Base-by-base conservation (phyloP, 2,329 filamentous ascomycete genomes). In the Corinectria fuckeliana region DNA sequence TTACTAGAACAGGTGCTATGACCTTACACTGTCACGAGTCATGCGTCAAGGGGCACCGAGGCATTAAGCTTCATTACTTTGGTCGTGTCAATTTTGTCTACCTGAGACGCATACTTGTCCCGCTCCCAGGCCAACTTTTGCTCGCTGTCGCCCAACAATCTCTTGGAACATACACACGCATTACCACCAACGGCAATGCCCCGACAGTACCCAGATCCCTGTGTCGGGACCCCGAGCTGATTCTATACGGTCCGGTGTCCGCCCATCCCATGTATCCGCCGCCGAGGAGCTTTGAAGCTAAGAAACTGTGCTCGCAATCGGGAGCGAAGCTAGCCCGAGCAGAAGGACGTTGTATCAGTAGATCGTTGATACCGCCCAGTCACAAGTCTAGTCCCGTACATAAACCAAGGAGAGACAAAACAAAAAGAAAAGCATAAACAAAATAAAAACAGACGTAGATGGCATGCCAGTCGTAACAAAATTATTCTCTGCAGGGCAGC, bases 401-500 rank as follows among this genome's bases (percentile, higher is more conserved):
- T 34, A 42, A 54, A 25, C 41, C 26, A 6, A 23, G 50, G 32
- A 44, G 11, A 38, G 58, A 18, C 9, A 53, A 28, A 51, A 44
- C 53, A 45, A 58, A 45, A 58, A 32, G 30, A 34, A 10, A 36
- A 36, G 3, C 51, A 63, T 53, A 34, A 41, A 38, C 16, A 32
- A 32, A n/a, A 45, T n/a, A n/a, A 50, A 25, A 32, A 45, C 25
- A 58, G 38, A 45, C 48, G 63, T 63, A 67, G 62, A 68, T 66
- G 61, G 57, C 67, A 70, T 70, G 61, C 68, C 67, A 68, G 62
- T 69, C 67, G 63, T 66, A 73, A 68, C 68, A 71, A 67, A 59
- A 72, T 71, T 67, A 72, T 67, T 70, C 66, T 69, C 66, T 69
- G 65, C 61, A 65, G 67, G 68, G 66, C 67, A 71, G 55, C 65